Conservation (phyloP, 129 eudicot species). For the Chrysanthemum seticuspe region DNA sequence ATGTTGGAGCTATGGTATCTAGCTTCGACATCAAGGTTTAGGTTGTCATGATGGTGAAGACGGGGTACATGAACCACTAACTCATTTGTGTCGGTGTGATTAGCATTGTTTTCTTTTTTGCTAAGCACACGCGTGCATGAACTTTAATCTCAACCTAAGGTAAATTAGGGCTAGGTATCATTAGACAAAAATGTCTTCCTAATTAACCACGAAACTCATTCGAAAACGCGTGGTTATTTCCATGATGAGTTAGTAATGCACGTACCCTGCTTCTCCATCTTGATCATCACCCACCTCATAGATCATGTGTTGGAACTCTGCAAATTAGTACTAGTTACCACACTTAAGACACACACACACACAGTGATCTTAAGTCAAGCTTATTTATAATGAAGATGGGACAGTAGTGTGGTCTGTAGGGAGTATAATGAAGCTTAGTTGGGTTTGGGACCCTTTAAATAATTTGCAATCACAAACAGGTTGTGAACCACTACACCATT, state of each 20-base stretch:
- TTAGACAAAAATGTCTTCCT: neutral
- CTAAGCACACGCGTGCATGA: neutral
- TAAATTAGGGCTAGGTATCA: neutral
- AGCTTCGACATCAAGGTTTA: constrained; percentile 34
- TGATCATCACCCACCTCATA: constrained; percentile 78
- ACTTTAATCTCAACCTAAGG: neutral
- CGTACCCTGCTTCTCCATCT: constrained; percentile 99
- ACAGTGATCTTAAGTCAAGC: constrained; percentile 19
- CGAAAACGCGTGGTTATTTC: neutral
- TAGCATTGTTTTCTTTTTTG: neutral
- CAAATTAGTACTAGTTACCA: neutral
- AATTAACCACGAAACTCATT: neutral
- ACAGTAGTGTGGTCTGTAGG: constrained; percentile 23
- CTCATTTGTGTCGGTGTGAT: constrained; percentile 30
- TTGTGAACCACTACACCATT: constrained; percentile 38
- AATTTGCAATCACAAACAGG: constrained; percentile 37
- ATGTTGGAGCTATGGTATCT: constrained; percentile 3
- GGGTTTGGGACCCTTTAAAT: constrained; percentile 28
- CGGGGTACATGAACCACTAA: constrained; percentile 94
- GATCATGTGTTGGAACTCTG: constrained; percentile 22
- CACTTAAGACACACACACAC: neutral
- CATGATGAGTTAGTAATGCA: constrained; percentile 77
- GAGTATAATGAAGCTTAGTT: constrained; percentile 22
- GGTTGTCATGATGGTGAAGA: constrained; percentile 98
- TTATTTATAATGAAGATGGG: constrained; percentile 38